phyloP scores from a whole-genome alignment of 345 rosid species.

The Aquilaria yunnanensis region DNA sequence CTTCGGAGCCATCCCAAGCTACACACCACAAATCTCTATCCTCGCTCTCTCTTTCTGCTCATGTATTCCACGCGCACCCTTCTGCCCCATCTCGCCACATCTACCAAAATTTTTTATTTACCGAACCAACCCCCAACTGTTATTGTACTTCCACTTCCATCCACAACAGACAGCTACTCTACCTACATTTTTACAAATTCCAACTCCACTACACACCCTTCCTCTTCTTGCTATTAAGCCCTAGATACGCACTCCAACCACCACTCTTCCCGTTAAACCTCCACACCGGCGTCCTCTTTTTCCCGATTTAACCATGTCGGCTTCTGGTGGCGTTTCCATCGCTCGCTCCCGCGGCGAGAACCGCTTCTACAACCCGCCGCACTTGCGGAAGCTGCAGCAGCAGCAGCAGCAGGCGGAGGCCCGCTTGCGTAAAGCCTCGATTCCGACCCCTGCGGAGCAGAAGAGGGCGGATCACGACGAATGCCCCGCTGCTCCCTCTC shows the following conservation, averaged over 20 bases:
- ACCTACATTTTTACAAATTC: not conserved
- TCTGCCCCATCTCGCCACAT: constrained; percentile 5
- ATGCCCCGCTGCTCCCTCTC: constrained; percentile 9
- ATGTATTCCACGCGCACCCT: not conserved
- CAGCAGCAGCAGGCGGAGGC: constrained; percentile 35
- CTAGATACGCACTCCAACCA: constrained; percentile 9
- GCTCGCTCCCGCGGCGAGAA: constrained; percentile 37
- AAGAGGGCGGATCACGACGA: constrained; percentile 21
- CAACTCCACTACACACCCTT: not conserved
- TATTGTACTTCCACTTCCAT: too few relatives aligned
- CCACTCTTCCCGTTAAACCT: not conserved
- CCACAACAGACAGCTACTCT: too few relatives aligned
- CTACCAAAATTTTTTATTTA: not conserved
- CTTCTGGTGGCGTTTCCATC: constrained; percentile 35
- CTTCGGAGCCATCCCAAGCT: too few relatives aligned
- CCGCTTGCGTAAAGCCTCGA: constrained; percentile 12
- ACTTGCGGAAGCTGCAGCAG: constrained; percentile 36
- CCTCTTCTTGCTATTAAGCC: constrained; percentile 8
- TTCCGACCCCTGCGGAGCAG: constrained; percentile 9
- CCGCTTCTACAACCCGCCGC: constrained; percentile 47
- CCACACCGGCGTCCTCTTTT: not conserved
- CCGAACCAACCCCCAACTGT: too few relatives aligned
- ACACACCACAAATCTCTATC: too few relatives aligned
- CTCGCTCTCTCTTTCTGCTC: not conserved
- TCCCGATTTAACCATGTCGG: constrained; percentile 29